Evolutionary conservation across 495 filamentous ascomycete genomes (phyloP).

Genomic region (Penicillium verhagenii): DNA sequence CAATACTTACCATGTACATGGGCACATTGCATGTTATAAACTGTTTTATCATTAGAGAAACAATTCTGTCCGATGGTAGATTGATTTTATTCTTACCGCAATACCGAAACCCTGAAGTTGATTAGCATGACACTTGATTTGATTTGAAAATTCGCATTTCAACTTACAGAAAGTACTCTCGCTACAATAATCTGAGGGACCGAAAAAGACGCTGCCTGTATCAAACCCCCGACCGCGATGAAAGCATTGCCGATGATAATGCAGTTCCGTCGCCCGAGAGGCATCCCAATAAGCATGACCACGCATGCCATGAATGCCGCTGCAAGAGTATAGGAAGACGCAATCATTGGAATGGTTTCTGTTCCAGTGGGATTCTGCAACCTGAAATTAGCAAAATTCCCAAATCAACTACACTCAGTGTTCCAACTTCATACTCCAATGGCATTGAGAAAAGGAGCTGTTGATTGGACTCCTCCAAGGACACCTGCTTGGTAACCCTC

Average conservation of each 20-base stretch:
- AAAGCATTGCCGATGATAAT: conserved; percentile 31
- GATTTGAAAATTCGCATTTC: not conserved
- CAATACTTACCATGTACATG: not conserved
- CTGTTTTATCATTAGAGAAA: not conserved
- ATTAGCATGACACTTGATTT: not conserved
- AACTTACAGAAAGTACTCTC: conserved; percentile 17
- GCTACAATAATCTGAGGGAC: conserved; percentile 22
- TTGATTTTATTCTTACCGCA: not conserved
- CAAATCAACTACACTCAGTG: not conserved
- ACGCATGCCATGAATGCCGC: conserved; percentile 30
- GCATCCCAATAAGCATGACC: conserved; percentile 16
- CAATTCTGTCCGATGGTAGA: not conserved
- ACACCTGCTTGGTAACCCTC: conserved; percentile 38
- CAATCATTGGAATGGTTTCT: conserved; percentile 38
- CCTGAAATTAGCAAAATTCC: not conserved
- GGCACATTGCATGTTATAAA: not conserved
- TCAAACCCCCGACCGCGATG: conserved; percentile 16
- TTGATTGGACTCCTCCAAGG: conserved; percentile 38
- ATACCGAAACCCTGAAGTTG: not conserved
- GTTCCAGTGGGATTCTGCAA: conserved; percentile 27
- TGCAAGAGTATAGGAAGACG: conserved; percentile 32
- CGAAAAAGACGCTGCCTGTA: conserved; percentile 19
- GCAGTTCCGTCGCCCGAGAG: conserved; percentile 21
- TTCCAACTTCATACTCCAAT: conserved; percentile 17
- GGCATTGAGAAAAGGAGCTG: conserved; percentile 31